These are phyloP conservation scores for Sporisorium scitamineum DNA, from an alignment of 1,284 basidiomycete genomes.

Conservation along the genomic window DNA sequence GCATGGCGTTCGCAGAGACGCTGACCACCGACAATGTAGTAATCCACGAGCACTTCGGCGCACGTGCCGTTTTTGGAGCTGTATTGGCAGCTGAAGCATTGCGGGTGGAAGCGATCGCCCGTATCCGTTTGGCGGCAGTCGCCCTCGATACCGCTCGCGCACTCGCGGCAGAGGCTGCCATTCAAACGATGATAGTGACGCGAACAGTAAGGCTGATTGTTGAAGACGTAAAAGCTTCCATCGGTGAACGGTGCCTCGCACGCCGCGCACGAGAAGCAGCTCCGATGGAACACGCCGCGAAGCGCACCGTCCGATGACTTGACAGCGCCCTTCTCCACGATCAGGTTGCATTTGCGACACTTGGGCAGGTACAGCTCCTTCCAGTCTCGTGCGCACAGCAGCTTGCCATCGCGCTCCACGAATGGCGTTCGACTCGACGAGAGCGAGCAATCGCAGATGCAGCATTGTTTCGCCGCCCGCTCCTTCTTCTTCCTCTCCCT, in stretches of 20 bases:
- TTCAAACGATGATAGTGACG: slow-evolving; percentile 54
- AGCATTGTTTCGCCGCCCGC: slow-evolving; percentile 42
- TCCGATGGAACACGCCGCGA: slow-evolving; percentile 51
- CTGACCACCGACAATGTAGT: slow-evolving; percentile 45
- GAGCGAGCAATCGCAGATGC: slow-evolving; percentile 55
- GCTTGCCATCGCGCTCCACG: slow-evolving; percentile 58
- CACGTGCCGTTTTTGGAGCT: slow-evolving; percentile 35
- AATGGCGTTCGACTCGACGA: slow-evolving; percentile 49
- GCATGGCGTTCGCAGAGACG: slow-evolving; percentile 57
- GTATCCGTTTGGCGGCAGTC: slow-evolving; percentile 59
- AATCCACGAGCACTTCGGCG: slow-evolving; percentile 36
- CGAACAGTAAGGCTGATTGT: slow-evolving; percentile 59
- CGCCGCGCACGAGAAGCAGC: slow-evolving; percentile 58
- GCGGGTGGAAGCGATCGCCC: slow-evolving; percentile 56
- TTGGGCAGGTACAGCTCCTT: slow-evolving; percentile 60
- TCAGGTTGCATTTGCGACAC: slow-evolving; percentile 55
- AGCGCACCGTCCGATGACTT: slow-evolving; percentile 61
- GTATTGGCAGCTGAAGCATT: slow-evolving; percentile 57
- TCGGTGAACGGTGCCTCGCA: slow-evolving; percentile 55
- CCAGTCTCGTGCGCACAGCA: slow-evolving; percentile 57
- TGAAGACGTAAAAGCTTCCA: slow-evolving; percentile 59
- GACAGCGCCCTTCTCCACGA: slow-evolving; percentile 54
- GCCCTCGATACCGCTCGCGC: slow-evolving; percentile 58
- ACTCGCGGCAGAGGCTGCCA: slow-evolving; percentile 57
- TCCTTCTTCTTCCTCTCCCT: slow-evolving; percentile 41